Conservation (phyloP, 2,329 filamentous ascomycete genomes). For the Xylaria sp. region DNA sequence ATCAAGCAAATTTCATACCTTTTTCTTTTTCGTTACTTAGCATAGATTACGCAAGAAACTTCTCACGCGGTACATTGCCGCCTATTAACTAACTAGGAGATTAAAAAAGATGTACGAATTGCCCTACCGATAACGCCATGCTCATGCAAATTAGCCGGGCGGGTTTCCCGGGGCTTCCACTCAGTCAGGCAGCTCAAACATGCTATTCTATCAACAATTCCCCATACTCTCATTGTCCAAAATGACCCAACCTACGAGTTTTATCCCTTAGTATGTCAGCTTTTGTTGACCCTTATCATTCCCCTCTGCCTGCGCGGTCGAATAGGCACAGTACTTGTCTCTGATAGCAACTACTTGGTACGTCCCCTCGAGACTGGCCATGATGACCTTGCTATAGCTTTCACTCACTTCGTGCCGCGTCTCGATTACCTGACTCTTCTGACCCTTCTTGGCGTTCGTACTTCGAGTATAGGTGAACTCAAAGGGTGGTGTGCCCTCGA, state of each 20-base stretch:
- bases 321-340: conserved; percentile 91
- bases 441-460: conserved; percentile 83
- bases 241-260: conserved; percentile 3
- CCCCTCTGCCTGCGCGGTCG: conserved; percentile 71
- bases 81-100: conserved; percentile 24
- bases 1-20: neutral
- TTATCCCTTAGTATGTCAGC: conserved; percentile 46
- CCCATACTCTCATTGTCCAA: conserved; percentile 34
- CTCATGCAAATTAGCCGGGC: conserved; percentile 40
- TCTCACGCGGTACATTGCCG: conserved; percentile 10
- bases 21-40: neutral
- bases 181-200: conserved; percentile 30
- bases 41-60: conserved; percentile 3
- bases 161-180: conserved; percentile 19
- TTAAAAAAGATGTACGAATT: conserved; percentile 29
- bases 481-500: conserved; percentile 94
- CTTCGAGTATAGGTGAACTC: conserved; percentile 97
- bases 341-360: conserved; percentile 98
- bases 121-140: conserved; percentile 40
- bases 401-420: conserved; percentile 88
- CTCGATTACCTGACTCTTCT: conserved; percentile 84
- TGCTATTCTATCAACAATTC: conserved; percentile 18
- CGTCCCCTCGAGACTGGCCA: conserved; percentile 91
- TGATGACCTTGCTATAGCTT: conserved; percentile 82
- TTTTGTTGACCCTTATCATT: conserved; percentile 59